Evolutionary conservation across 108 stramenopile genomes (phyloP).

Genomic region (Skeletonema costatum): DNA sequence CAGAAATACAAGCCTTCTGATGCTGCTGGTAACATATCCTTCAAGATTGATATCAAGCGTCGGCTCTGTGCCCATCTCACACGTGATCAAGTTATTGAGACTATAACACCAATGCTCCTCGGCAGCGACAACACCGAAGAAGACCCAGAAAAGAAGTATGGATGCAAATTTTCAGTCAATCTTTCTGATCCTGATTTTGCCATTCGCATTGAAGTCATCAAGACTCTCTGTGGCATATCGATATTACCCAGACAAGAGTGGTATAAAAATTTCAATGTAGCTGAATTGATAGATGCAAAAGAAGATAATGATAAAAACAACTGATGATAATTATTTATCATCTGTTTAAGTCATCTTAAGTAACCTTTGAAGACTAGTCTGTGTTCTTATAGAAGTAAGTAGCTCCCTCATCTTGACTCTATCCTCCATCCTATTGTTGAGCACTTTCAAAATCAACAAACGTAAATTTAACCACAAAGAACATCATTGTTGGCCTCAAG

Average conservation of each 20-base stretch:
- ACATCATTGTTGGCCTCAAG: background rate
- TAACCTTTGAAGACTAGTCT: background rate
- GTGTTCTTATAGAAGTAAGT: background rate
- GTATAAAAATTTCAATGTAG: constrained; percentile 58
- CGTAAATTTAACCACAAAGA: background rate
- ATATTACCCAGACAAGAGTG: constrained; percentile 50
- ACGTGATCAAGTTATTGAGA: constrained; percentile 54
- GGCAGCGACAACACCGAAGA: background rate
- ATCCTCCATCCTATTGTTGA: background rate
- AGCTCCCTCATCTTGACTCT: background rate
- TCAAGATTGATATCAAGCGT: constrained; percentile 69
- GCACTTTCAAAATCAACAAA: background rate
- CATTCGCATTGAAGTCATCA: constrained; percentile 72
- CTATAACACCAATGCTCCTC: constrained; percentile 40
- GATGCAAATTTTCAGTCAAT: constrained; percentile 49
- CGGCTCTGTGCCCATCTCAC: constrained; percentile 58
- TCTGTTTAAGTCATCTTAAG: background rate
- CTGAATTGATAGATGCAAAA: constrained; percentile 19
- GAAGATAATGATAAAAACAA: background rate
- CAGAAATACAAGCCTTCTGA: background rate
- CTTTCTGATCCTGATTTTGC: constrained; percentile 68
- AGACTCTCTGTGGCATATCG: constrained; percentile 68
- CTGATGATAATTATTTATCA: background rate
- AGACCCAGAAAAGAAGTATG: constrained; percentile 15
- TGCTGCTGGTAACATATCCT: constrained; percentile 22